A percentile compares a stretch with the other conserved stretches of the same genome.
Conservation (phyloP, 2,329 filamentous ascomycete genomes). For the Fusarium sp. region DNA sequence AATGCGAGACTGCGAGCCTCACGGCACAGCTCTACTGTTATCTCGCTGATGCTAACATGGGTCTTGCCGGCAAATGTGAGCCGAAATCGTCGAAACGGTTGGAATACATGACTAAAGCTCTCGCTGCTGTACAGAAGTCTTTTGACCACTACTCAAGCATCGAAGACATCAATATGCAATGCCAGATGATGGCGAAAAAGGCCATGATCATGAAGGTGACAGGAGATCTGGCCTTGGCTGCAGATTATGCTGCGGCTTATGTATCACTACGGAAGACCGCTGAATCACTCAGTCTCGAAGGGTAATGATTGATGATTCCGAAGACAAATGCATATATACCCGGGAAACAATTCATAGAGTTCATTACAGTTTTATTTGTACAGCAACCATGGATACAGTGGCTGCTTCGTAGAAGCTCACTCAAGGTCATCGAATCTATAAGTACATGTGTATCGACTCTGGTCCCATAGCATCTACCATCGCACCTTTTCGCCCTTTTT, state of each 20-base stretch:
- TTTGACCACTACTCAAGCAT: slow-evolving; percentile 73
- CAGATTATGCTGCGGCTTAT: slow-evolving; percentile 75
- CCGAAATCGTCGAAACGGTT: slow-evolving; percentile 58
- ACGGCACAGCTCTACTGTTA: slow-evolving; percentile 74
- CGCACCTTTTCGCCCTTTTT: slow-evolving; percentile 52
- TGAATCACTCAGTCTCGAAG: slow-evolving; percentile 45
- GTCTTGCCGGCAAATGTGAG: slow-evolving; percentile 70
- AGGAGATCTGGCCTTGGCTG: slow-evolving; percentile 72
- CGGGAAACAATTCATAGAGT: neutral
- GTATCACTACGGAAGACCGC: slow-evolving; percentile 63
- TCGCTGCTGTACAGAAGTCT: slow-evolving; percentile 71
- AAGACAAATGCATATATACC: neutral
- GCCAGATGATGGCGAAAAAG: slow-evolving; percentile 85
- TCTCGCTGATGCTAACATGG: slow-evolving; percentile 83
- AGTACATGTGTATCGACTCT: slow-evolving; percentile 9
- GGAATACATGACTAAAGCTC: slow-evolving; percentile 68
- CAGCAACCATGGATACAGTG: slow-evolving; percentile 2
- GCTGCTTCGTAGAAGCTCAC: neutral
- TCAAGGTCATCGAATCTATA: slow-evolving; percentile 12
- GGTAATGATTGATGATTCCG: slow-evolving; percentile 15
- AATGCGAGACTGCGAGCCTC: slow-evolving; percentile 72
- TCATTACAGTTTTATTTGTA: slow-evolving; percentile 34
- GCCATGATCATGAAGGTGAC: slow-evolving; percentile 78
- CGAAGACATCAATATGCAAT: slow-evolving; percentile 74
- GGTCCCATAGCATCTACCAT: slow-evolving; percentile 46